Percentiles rank a stretch among this genome's conserved stretches.
These are phyloP conservation scores for Termitomyces sp. DNA, from an alignment of 768 basidiomycete genomes.

Conservation along the genomic window DNA sequence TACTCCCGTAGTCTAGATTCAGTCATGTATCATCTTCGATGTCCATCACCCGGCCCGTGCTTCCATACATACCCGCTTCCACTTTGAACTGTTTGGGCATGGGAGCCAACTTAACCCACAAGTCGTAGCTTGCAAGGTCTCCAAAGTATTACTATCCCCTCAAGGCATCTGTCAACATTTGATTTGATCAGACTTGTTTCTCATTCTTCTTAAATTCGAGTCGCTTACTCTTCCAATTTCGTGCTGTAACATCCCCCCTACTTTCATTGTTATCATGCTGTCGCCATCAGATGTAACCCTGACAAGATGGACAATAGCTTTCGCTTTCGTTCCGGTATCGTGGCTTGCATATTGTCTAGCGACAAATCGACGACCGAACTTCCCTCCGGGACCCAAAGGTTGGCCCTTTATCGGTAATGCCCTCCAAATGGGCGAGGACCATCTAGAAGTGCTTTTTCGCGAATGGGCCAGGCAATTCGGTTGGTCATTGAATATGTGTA, in stretches of 20 bases:
- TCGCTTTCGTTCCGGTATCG: conserved; percentile 6
- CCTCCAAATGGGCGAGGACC: conserved; percentile 34
- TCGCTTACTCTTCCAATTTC: neutral
- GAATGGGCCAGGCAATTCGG: conserved; percentile 40
- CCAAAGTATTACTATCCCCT: conserved; percentile 6
- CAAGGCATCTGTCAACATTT: conserved; percentile 5
- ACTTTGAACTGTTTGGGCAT: conserved; percentile 8
- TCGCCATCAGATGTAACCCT: neutral
- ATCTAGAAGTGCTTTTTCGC: conserved; percentile 33
- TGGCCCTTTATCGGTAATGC: conserved; percentile 43
- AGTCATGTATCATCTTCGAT: conserved; percentile 15
- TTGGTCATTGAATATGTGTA: conserved; percentile 16
- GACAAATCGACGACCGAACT: conserved; percentile 18
- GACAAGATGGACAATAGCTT: conserved; percentile 5
- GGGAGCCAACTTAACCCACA: conserved; percentile 2
- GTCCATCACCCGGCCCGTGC: conserved; percentile 12
- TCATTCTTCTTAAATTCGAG: conserved; percentile 11
- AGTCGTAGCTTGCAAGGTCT: conserved; percentile 1
- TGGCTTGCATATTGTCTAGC: conserved; percentile 20
- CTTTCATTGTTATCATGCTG: conserved; percentile 1
- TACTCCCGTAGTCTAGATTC: conserved; percentile 18
- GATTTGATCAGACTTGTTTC: conserved; percentile 10
- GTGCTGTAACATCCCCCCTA: conserved; percentile 3
- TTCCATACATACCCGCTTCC: conserved; percentile 7
- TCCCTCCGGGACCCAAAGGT: conserved; percentile 43